Percentiles rank a stretch among this genome's conserved stretches.
Conservation (phyloP, 164 flowering plant genomes). For the Pachysandra terminalis region DNA sequence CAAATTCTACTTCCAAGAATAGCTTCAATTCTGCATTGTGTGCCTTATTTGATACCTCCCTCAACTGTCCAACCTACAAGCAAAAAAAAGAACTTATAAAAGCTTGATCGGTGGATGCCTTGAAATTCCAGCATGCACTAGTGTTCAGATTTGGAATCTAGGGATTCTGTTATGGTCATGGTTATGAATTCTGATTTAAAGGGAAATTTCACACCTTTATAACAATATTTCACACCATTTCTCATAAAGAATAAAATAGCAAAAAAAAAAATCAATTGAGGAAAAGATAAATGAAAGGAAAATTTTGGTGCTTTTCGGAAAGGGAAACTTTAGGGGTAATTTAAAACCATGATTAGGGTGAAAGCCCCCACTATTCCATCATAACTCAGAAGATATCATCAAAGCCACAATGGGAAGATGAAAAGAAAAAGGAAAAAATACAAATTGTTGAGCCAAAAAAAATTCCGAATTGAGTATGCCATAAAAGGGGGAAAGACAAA, state of each 20-base stretch:
- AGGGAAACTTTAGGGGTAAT: no score
- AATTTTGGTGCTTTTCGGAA: no score
- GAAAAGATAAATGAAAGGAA: no score
- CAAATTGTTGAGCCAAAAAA: neutral
- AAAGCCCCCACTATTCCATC: no score
- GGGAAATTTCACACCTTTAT: no score
- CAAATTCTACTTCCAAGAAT: slow-evolving; percentile 76
- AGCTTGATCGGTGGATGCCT: neutral
- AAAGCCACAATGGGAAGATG: neutral
- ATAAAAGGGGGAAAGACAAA: neutral
- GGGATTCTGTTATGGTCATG: neutral
- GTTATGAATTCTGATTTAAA: no score
- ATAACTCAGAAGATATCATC: no score
- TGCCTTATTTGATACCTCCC: slow-evolving; percentile 70
- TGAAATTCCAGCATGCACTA: neutral
- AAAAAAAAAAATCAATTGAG: no score
- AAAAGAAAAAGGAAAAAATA: neutral
- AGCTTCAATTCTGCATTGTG: slow-evolving; percentile 77
- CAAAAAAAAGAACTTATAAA: slow-evolving; percentile 3
- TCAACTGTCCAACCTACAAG: slow-evolving; percentile 77
- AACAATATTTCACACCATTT: no score
- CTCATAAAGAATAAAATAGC: no score
- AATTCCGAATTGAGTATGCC: no score
- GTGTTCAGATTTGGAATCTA: neutral
- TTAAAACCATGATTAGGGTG: no score